phyloP scores from a whole-genome alignment of 305 asterid genomes.

The Solanum hybrid region DNA sequence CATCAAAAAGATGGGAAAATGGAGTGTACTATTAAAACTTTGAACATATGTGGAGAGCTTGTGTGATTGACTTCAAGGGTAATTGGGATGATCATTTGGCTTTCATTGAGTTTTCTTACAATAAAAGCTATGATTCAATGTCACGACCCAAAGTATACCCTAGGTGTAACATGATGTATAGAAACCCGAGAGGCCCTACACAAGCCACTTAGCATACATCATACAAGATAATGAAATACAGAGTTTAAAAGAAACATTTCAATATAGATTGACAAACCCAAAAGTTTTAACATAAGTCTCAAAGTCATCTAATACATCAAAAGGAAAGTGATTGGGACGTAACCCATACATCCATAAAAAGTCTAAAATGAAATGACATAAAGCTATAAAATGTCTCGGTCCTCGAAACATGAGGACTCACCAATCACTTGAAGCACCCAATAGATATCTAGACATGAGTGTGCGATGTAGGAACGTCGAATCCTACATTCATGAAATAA shows the following conservation, averaged over 20 bases:
- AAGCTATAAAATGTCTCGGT: neutral
- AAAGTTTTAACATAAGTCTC: neutral
- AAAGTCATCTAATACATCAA: neutral
- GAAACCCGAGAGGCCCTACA: neutral
- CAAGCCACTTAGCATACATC: neutral
- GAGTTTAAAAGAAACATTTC: neutral
- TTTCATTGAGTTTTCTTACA: neutral
- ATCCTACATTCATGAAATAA: neutral
- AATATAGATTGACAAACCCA: neutral
- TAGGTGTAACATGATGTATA: neutral
- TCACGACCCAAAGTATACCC: neutral
- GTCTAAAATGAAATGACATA: neutral
- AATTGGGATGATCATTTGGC: neutral
- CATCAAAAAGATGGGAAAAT: neutral
- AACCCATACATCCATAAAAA: neutral
- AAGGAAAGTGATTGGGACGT: neutral
- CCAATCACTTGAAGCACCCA: neutral
- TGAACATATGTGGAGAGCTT: neutral
- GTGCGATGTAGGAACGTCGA: neutral
- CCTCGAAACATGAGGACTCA: neutral
- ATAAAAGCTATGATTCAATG: neutral
- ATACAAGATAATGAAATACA: neutral
- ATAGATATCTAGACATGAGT: neutral
- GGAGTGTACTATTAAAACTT: neutral
- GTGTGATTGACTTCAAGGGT: neutral